Evolutionary conservation across 176 grass and related monocot genomes (phyloP), one percentile per base, ranked within the genome.

Genomic region (Musa troglodytarum): DNA sequence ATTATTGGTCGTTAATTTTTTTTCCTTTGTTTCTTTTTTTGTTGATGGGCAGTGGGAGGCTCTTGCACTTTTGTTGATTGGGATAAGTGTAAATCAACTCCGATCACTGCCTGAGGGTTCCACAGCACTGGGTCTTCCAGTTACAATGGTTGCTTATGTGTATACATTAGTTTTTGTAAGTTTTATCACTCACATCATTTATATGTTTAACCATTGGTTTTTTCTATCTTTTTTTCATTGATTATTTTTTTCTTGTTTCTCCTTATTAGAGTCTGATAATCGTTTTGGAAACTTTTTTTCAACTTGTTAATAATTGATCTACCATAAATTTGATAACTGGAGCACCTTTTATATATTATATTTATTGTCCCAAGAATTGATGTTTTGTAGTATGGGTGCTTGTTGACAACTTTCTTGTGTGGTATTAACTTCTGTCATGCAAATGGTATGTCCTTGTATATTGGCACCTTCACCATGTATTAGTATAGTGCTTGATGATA

Each of bases 141-240:
- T 99, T 65, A 86, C 90, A 1, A 77, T 85, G 63, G 82, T 99
- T 92, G 88, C 91, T 81, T 92, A 94, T 53, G 63, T 93, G 64
- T 99, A 99, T 82, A 99, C 95, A 55, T 49, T 92, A 77, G 78
- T 94, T 86, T 99, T 99, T 92, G 95, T 99, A 99, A 94, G 90
- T 99, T 53, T 65, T 73, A 70, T 77, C 19, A 65, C 19, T 10
- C 21, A 63, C 49, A 77, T 63, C 66, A 55, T 85, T n/a, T 63
- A 63, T 7, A 21, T 79, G 28, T 12, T 43, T 43, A 51, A 66
- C 81, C 25, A 77, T 23, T 51, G 17, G 17, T 75, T 17, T 59
- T 58, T 56, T 77, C n/a, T 64, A 73, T 83, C 50, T 21, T 81
- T 65, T 23, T 75, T 77, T 63, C 80, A 71, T 69, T 82, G 43